Evolutionary conservation across 2,329 filamentous ascomycete species (phyloP), one percentile per base, ranked within the genome.

Genomic region (Trichoderma harzianum): DNA sequence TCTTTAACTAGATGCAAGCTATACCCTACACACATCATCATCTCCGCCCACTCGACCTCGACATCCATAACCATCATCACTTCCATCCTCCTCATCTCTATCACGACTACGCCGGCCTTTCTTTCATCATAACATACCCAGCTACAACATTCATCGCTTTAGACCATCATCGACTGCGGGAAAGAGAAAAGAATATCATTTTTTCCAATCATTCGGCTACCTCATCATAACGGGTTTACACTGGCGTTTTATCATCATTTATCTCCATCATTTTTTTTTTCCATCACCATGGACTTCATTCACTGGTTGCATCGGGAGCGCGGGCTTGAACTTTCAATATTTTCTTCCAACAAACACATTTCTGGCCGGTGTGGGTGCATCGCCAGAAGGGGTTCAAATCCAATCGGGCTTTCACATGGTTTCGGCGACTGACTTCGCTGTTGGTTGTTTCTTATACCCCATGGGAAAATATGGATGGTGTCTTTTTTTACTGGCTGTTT

Each of bases 261-360:
- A n/a, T 47, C 14, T n/a, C 39, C 39, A 43, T 51, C 43, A 12
- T 51, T 21, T 51, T 47, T 21, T 51, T 47, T 21, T 51, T 51
- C 43, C 43, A 51, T 21, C 43, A 51, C 43, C n/a, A 53, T 61
- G 21, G 57, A 62, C 39, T 62, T 69, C 66, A 69, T 62, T 69
- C 57, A 69, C 57, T 69, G 66, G 57, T 62, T 62, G 66, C 66
- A 62, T 69, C 28, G 66, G 66, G 55, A 51, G 66, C 66, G 66
- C 21, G 55, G 66, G 57, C 57, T 69, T 62, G 57, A 43, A 34
- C 30, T 67, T 57, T 62, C 21, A 58, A 39, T 62, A 8, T 36
- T 39, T 24, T 26, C 26, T n/a, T 63, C 36, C 28, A 43, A 43
- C 18, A 32, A 16, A 32, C 12, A 24, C 1, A 39, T 24, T 21